These are phyloP conservation scores for Fagus sylvatica DNA, from an alignment of 306 rosid species.

Conservation along the genomic window DNA sequence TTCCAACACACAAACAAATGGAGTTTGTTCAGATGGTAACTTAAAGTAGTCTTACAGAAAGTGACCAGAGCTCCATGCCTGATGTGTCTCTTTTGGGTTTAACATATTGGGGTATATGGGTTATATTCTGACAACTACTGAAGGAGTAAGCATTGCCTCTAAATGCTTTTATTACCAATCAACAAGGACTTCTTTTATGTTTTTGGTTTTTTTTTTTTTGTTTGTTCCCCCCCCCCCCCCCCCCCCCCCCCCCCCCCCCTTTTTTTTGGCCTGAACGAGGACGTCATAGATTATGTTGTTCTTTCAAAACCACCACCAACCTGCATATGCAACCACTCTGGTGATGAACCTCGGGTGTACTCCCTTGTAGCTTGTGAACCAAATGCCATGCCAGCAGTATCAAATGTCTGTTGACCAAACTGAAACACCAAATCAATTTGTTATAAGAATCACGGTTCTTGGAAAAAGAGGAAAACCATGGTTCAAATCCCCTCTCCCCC, in stretches of 20 bases:
- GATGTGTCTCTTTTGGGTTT: constrained; percentile 38
- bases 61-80: constrained; percentile 47
- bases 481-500: no score
- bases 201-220: no score
- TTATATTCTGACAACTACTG: constrained; percentile 35
- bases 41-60: constrained; percentile 28
- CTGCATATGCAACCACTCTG: constrained; percentile 97
- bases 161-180: constrained; percentile 52
- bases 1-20: constrained; percentile 45
- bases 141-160: constrained; percentile 37
- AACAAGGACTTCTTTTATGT: neutral
- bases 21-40: constrained; percentile 43
- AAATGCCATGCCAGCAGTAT: constrained; percentile 54
- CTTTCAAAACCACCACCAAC: constrained; percentile 83
- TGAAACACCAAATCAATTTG: constrained; percentile 42
- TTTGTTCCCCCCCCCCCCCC: no score
- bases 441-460: constrained; percentile 21
- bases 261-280: constrained; percentile 8
- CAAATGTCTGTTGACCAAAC: constrained; percentile 77
- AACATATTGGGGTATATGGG: constrained; percentile 43
- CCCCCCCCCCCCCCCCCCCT: no score
- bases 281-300: constrained; percentile 50
- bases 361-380: constrained; percentile 74
- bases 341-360: constrained; percentile 70
- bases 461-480: constrained; percentile 15